A percentile compares a stretch with the other conserved stretches of the same genome.
Conservation (phyloP, 108 stramenopile genomes). For the Thalassiosira profunda region DNA sequence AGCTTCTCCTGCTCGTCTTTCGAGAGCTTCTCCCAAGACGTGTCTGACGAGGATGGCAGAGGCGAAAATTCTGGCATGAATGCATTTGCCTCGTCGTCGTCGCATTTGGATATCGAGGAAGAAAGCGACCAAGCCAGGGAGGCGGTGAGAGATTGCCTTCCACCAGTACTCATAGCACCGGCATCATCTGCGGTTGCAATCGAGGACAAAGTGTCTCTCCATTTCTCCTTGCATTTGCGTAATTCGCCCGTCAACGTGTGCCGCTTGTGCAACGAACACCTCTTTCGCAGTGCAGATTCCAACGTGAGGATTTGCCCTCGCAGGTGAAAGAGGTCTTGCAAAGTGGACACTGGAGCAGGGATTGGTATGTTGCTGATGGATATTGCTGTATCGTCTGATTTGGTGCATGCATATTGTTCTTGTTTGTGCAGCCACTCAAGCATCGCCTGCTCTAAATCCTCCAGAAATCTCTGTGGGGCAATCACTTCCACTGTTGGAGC, state of each 20-base stretch:
- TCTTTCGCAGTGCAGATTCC: slow-evolving; percentile 28
- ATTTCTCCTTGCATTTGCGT: slow-evolving; percentile 21
- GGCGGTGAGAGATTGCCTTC: slow-evolving; percentile 1
- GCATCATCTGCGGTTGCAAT: neutral
- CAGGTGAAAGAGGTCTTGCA: slow-evolving; percentile 12
- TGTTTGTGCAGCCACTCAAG: slow-evolving; percentile 22
- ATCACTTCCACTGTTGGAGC: slow-evolving; percentile 27
- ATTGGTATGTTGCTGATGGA: slow-evolving; percentile 1
- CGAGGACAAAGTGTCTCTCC: slow-evolving; percentile 11
- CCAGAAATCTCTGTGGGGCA: slow-evolving; percentile 31
- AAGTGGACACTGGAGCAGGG: slow-evolving; percentile 10
- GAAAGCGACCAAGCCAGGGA: slow-evolving; percentile 29
- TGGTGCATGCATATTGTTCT: neutral
- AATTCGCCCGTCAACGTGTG: slow-evolving; percentile 31
- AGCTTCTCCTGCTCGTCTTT: slow-evolving; percentile 33
- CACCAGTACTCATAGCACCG: no score
- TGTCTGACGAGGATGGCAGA: neutral
- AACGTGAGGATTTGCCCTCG: slow-evolving; percentile 24
- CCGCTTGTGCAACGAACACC: slow-evolving; percentile 31
- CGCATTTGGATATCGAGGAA: slow-evolving; percentile 4
- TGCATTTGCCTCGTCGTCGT: neutral
- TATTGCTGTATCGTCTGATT: neutral
- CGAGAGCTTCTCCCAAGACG: slow-evolving; percentile 6
- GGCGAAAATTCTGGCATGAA: neutral
- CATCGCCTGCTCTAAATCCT: slow-evolving; percentile 27